Evolutionary conservation across 2,329 filamentous ascomycete genomes (phyloP), one percentile per base, ranked within the genome.

Genomic region (Neofusicoccum umdonicola): DNA sequence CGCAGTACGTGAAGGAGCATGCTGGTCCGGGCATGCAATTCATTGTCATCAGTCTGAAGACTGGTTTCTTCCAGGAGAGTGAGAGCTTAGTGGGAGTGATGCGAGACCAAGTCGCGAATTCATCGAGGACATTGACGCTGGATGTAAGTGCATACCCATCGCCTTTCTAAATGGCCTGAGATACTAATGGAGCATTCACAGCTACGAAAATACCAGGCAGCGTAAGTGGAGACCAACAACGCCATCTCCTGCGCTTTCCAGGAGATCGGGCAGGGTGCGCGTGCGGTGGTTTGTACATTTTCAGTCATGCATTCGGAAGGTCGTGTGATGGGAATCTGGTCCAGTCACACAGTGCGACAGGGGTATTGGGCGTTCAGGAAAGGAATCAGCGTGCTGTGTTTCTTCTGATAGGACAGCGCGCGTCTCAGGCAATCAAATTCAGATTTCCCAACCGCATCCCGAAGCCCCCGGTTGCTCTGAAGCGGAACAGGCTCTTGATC

Each of bases 11-110:
- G 67, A 87, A 90, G 42, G 92, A 96, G 73, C 93, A 99, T 78
- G 91, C 93, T 0, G 92, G 92, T 0, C 95, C 95, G 1, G 96
- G 96, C 13, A 98, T 98, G 93, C 95, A 99, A 77, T 99, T 99
- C 71, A 96, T 99, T 67, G 95, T 99, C 69, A 99, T 99, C 77
- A 93, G 89, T 80, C 84, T 99, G 76, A 99, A 99, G 85, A 91
- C 93, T 0, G 93, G 93, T 1, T 83, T 99, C 64, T 99, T 98
- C 81, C 93, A 99, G 79, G 91, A 96, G 77, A 97, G 92, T 74
- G 93, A 99, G 83, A 96, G 93, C 67, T 78, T 99, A 71, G 93
- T 99, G 4, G 95, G 95, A 60, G 93, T 99, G 11, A 98, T 97
- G 82, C 85, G 95, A 69, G 96, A 99, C 74, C 95, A 99, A 80